A percentile compares a stretch with the other conserved stretches of the same genome.
Evolutionary conservation across 495 filamentous ascomycete species (phyloP).

Genomic region (Hyaloscypha variabilis): DNA sequence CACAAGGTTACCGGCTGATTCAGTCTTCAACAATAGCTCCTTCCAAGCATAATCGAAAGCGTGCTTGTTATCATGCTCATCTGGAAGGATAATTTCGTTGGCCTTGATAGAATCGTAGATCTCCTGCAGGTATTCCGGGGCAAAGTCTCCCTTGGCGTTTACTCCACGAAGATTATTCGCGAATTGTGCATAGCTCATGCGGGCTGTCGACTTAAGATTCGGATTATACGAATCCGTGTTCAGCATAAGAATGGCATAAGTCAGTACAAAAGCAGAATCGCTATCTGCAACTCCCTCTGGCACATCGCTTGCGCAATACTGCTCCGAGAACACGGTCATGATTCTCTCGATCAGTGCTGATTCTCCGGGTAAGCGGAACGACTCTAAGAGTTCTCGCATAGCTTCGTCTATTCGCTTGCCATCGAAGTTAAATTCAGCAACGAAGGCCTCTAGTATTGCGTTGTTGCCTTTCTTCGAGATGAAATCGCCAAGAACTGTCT

Average conservation of each 20-base stretch:
- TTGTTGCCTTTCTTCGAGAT: conserved; percentile 89
- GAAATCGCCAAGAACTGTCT: conserved; percentile 88
- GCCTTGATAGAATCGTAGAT: conserved; percentile 92
- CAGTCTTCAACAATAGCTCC: conserved; percentile 85
- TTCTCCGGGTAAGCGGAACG: conserved; percentile 95
- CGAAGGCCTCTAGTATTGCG: conserved; percentile 76
- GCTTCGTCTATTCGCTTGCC: conserved; percentile 89
- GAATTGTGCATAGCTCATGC: conserved; percentile 84
- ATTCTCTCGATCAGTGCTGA: conserved; percentile 92
- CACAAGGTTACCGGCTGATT: conserved; percentile 69
- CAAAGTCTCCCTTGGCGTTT: conserved; percentile 84
- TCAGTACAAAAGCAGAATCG: conserved; percentile 88
- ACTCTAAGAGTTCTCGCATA: conserved; percentile 79
- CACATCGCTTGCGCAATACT: conserved; percentile 74
- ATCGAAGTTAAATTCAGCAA: conserved; percentile 82
- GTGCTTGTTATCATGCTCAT: conserved; percentile 95
- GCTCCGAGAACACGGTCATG: conserved; percentile 80
- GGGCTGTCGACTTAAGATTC: conserved; percentile 76
- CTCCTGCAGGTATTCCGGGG: conserved; percentile 78
- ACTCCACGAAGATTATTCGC: conserved; percentile 85
- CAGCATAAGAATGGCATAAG: conserved; percentile 94
- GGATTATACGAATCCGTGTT: conserved; percentile 96
- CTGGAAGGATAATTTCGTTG: conserved; percentile 94
- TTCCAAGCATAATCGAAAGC: conserved; percentile 98
- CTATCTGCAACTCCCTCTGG: conserved; percentile 81